phyloP scores from a whole-genome alignment of 805 yeast species.

The Metschnikowia kunwiensis region DNA sequence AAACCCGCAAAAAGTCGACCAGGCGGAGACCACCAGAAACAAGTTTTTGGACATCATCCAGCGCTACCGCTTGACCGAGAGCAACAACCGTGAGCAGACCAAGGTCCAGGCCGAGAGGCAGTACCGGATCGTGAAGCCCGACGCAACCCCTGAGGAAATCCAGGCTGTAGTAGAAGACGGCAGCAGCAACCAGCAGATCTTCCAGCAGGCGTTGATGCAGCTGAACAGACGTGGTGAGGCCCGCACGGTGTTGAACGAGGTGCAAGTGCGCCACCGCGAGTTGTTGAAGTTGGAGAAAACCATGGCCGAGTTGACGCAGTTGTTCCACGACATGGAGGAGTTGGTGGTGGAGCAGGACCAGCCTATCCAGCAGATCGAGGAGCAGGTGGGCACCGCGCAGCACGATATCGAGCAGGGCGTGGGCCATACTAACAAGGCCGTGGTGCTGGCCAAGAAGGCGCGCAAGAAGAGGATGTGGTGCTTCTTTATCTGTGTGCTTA shows the following conservation, averaged over 20 bases:
- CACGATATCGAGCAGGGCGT: constrained; percentile 91
- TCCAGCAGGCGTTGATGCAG: constrained; percentile 86
- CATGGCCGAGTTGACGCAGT: constrained; percentile 91
- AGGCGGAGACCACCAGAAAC: constrained; percentile 84
- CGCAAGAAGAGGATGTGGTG: constrained; percentile 91
- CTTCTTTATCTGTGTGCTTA: constrained; percentile 56
- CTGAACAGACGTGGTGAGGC: constrained; percentile 93
- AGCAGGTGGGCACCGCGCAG: constrained; percentile 79
- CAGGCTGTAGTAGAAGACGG: constrained; percentile 77
- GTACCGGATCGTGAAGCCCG: constrained; percentile 84
- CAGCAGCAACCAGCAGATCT: constrained; percentile 82
- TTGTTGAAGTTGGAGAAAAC: constrained; percentile 91
- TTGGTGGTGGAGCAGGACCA: constrained; percentile 94
- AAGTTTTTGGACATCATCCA: constrained; percentile 84
- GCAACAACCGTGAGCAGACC: constrained; percentile 78
- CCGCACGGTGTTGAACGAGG: constrained; percentile 90
- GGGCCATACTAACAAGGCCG: constrained; percentile 90
- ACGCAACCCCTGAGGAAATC: constrained; percentile 79
- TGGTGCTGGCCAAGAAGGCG: constrained; percentile 80
- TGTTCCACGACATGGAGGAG: constrained; percentile 94
- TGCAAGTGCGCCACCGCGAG: constrained; percentile 93
- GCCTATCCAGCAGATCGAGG: constrained; percentile 76
- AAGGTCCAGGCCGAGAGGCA: constrained; percentile 89
- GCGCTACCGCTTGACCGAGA: constrained; percentile 82
- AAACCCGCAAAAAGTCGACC: constrained; percentile 81